These are phyloP conservation scores for Pseudozyma pruni DNA, from an alignment of 1,284 basidiomycete genomes.

Conservation along the genomic window DNA sequence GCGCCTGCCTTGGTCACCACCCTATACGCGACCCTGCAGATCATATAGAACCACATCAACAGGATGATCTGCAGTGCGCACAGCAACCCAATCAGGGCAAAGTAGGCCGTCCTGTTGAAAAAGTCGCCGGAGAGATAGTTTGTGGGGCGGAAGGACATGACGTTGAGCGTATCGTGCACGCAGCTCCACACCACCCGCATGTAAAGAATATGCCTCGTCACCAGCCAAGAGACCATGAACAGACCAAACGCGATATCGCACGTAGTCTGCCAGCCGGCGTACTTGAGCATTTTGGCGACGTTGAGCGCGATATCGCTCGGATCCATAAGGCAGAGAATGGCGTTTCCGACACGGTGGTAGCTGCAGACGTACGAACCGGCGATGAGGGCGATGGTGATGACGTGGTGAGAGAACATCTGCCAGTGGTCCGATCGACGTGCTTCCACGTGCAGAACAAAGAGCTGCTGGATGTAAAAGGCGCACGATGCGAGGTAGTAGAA, in stretches of 20 bases:
- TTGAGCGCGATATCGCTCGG: constrained; percentile 90
- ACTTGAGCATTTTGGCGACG: constrained; percentile 88
- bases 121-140: constrained; percentile 21
- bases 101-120: constrained; percentile 22
- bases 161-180: constrained; percentile 30
- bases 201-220: constrained; percentile 62
- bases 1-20: constrained; percentile 82
- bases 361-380: constrained; percentile 81
- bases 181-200: constrained; percentile 54
- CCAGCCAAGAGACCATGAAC: constrained; percentile 70
- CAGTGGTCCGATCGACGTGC: constrained; percentile 88
- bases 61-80: constrained; percentile 74
- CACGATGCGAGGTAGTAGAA: constrained; percentile 78
- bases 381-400: constrained; percentile 87
- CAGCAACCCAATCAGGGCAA: constrained; percentile 45
- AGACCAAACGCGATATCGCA: constrained; percentile 82
- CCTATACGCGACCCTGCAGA: constrained; percentile 81
- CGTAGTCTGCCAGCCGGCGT: constrained; percentile 76
- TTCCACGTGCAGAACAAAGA: constrained; percentile 90
- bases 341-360: constrained; percentile 85
- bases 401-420: constrained; percentile 96
- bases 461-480: constrained; percentile 93
- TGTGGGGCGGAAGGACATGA: constrained; percentile 29
- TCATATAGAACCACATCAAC: constrained; percentile 85
- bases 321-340: constrained; percentile 92